Evolutionary conservation across 306 rosid genomes (phyloP), one percentile per base, ranked within the genome.

Genomic region (Lupinus albus): DNA sequence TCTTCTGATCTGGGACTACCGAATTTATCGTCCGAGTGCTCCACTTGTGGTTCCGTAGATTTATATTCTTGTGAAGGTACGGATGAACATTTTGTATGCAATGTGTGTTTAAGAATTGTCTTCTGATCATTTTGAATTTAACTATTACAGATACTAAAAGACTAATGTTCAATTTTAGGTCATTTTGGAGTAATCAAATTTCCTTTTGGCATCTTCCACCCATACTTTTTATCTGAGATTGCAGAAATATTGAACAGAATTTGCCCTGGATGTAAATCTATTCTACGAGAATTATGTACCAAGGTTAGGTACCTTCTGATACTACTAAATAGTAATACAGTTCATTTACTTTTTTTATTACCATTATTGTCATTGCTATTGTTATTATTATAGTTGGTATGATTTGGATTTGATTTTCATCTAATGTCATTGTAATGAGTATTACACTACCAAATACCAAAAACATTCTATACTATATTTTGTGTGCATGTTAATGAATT

Each of bases 1-100:
- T 87, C 86, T 74, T 77, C 97, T 62, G 81, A 62, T 71, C 70
- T 93, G 86, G 99, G 97, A 81, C 79, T 90, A 30, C 99, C 99
- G 50, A 93, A 90, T 84, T 79, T 76, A 9, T 80, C 89, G 61
- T 51, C 18, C n/a, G 84, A 69, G 68, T 93, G 99, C 85, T 67
- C 84, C 42, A 90, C 88, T 66, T 93, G 99, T 76, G 94, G 92
- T 65, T 78, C 97, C 6, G 69, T 71, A 42, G 76, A 71, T 44
- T 49, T 41, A 56, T 82, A 84, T 48, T 16, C 16, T 38, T 90
- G 97, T 46, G 97, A 90, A 86, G 97, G 99, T 90, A 58, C 72
- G 73, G 38, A 75, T 64, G 56, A 70, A 60, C 67, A 38, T 38
- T 46, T 65, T 39, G 64, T 38, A 45, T 53, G n/a, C 44, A 86